Conservation (phyloP, 176 grass and related monocot species). For the Juncus effusus region DNA sequence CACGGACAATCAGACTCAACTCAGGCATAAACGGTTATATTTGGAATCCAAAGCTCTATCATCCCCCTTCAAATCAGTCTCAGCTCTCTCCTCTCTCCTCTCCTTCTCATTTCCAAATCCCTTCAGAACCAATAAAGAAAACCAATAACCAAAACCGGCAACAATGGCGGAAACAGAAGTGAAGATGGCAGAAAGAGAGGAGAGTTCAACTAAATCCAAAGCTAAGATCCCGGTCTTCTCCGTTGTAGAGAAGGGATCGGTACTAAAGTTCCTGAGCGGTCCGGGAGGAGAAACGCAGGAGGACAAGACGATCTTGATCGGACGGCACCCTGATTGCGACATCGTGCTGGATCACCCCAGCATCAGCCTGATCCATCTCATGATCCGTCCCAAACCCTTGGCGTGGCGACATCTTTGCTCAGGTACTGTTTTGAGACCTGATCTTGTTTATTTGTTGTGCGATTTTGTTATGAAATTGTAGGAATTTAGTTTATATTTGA, state of each 20-base stretch:
- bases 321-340: conserved; percentile 72
- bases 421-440: conserved; percentile 27
- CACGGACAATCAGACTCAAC: background rate
- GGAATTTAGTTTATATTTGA: too few species aligned
- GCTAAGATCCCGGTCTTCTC: conserved; percentile 60
- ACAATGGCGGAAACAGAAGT: too few species aligned
- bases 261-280: conserved; percentile 53
- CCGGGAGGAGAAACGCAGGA: background rate
- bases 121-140: conserved; percentile 6
- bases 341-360: conserved; percentile 82
- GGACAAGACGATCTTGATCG: conserved; percentile 43
- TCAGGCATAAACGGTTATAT: conserved; percentile 8
- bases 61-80: background rate
- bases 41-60: conserved; percentile 22
- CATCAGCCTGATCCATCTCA: conserved; percentile 80
- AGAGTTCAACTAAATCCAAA: conserved; percentile 1
- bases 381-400: conserved; percentile 32
- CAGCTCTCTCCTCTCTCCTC: background rate
- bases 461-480: too few species aligned
- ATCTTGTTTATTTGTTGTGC: too few species aligned
- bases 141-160: too few species aligned
- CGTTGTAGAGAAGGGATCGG: conserved; percentile 54
- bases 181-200: conserved; percentile 18
- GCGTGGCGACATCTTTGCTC: conserved; percentile 56
- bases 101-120: background rate